Percentiles rank a stretch among this genome's conserved stretches.
These are phyloP conservation scores for Rhynchosporium secalis DNA, from an alignment of 2,329 filamentous ascomycete genomes.

Conservation along the genomic window DNA sequence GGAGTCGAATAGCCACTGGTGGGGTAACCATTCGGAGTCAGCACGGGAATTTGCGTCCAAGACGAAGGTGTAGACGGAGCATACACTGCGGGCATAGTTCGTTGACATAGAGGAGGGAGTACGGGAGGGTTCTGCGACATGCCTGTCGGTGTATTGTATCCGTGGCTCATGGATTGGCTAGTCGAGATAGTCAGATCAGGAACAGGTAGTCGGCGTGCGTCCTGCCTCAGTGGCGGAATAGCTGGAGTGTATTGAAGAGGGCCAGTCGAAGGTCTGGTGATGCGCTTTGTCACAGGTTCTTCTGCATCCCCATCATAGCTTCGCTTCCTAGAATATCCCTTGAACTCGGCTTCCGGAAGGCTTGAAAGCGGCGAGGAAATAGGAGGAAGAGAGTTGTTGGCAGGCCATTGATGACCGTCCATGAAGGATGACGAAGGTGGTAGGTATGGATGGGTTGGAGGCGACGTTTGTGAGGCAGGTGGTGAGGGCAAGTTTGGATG, in stretches of 20 bases:
- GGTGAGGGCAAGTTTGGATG: constrained; percentile 51
- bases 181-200: constrained; percentile 62
- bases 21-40: constrained; percentile 29
- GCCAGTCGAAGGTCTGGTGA: constrained; percentile 32
- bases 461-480: constrained; percentile 52
- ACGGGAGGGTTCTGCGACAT: constrained; percentile 34
- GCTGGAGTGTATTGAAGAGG: constrained; percentile 21
- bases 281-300: constrained; percentile 57
- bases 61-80: constrained; percentile 49
- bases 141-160: constrained; percentile 27
- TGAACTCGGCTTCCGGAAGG: constrained; percentile 44
- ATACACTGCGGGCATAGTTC: constrained; percentile 77
- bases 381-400: constrained; percentile 43
- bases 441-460: constrained; percentile 43
- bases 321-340: constrained; percentile 52
- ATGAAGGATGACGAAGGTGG: constrained; percentile 32
- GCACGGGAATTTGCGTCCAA: constrained; percentile 47
- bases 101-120: constrained; percentile 43
- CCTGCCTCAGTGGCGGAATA: constrained; percentile 30
- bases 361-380: constrained; percentile 33
- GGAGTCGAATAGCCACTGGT: constrained; percentile 40
- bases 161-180: constrained; percentile 33
- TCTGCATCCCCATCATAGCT: constrained; percentile 54
- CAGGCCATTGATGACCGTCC: constrained; percentile 39
- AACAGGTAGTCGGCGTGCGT: constrained; percentile 61